These are phyloP conservation scores for Phialophora macrospora DNA, from an alignment of 2,329 filamentous ascomycete species.

Conservation along the genomic window DNA sequence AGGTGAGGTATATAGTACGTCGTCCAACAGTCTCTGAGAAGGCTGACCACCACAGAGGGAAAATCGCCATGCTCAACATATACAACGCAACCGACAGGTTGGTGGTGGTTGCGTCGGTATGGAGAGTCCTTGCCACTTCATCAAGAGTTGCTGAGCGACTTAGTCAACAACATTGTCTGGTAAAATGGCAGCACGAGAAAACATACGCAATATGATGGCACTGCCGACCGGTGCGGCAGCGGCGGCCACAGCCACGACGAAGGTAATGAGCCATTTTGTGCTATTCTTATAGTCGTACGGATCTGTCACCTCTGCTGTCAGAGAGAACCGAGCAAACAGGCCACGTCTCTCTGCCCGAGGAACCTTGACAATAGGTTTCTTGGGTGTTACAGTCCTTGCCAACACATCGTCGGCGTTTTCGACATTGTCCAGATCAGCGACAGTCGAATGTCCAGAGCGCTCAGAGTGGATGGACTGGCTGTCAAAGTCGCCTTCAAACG, in stretches of 20 bases:
- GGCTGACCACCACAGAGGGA: conserved; percentile 84
- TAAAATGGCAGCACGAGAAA: background rate
- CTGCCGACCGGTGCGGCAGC: conserved; percentile 82
- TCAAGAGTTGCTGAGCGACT: conserved; percentile 65
- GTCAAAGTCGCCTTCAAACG: conserved; percentile 13
- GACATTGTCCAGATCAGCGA: conserved; percentile 30
- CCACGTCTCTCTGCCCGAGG: conserved; percentile 67
- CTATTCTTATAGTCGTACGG: conserved; percentile 73
- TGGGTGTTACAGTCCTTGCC: conserved; percentile 41
- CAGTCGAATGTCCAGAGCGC: conserved; percentile 22
- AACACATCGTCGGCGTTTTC: conserved; percentile 30
- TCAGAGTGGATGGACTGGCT: conserved; percentile 21
- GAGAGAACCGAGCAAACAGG: conserved; percentile 69
- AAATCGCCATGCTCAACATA: conserved; percentile 82
- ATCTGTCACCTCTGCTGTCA: conserved; percentile 78
- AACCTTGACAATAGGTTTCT: conserved; percentile 53
- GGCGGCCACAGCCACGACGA: conserved; percentile 75
- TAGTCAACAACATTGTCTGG: background rate
- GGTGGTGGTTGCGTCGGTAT: conserved; percentile 67
- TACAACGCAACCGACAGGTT: conserved; percentile 80
- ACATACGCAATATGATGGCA: conserved; percentile 78
- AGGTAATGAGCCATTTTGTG: conserved; percentile 85
- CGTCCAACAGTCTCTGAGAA: conserved; percentile 75
- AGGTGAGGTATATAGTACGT: conserved; percentile 76
- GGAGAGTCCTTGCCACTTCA: conserved; percentile 65